A percentile compares a stretch with the other conserved stretches of the same genome.
Conservation (phyloP, 768 basidiomycete genomes). For the Chalciporus pseudorubinellus region DNA sequence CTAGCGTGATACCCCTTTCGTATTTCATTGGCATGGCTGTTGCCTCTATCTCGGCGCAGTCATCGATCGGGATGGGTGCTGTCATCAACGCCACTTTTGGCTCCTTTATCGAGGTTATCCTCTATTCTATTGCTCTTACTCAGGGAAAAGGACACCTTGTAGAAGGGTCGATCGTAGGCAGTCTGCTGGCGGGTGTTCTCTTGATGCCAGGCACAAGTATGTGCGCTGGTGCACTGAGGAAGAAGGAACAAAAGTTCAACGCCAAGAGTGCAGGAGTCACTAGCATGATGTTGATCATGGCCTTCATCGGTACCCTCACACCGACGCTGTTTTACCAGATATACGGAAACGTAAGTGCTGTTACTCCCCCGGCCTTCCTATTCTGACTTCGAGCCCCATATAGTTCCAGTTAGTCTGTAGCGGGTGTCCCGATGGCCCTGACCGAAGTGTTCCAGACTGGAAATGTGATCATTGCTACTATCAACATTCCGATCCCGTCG, state of each 20-base stretch:
- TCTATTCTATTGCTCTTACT: constrained; percentile 88
- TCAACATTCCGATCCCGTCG: constrained; percentile 87
- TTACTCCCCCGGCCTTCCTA: background rate
- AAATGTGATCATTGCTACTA: constrained; percentile 92
- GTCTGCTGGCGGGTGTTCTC: constrained; percentile 90
- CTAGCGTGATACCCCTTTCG: constrained; percentile 92
- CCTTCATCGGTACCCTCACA: constrained; percentile 92
- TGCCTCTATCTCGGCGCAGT: constrained; percentile 97
- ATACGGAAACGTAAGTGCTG: constrained; percentile 83
- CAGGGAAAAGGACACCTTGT: constrained; percentile 91
- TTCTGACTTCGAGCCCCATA: constrained; percentile 15
- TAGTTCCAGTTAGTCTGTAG: constrained; percentile 88
- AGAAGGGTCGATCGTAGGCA: constrained; percentile 95
- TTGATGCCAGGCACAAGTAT: constrained; percentile 97
- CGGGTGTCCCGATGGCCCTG: constrained; percentile 58
- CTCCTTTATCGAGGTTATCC: constrained; percentile 95
- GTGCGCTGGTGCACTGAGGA: constrained; percentile 82
- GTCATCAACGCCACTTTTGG: constrained; percentile 99
- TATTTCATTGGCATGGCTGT: constrained; percentile 99
- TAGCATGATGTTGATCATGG: constrained; percentile 99
- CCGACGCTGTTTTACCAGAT: constrained; percentile 98
- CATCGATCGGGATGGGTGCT: constrained; percentile 98
- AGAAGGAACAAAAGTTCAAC: constrained; percentile 98
- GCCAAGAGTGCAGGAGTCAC: constrained; percentile 99
- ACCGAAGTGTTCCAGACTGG: constrained; percentile 49